Base-by-base conservation (phyloP, 768 basidiomycete species). In the Russula emetica region DNA sequence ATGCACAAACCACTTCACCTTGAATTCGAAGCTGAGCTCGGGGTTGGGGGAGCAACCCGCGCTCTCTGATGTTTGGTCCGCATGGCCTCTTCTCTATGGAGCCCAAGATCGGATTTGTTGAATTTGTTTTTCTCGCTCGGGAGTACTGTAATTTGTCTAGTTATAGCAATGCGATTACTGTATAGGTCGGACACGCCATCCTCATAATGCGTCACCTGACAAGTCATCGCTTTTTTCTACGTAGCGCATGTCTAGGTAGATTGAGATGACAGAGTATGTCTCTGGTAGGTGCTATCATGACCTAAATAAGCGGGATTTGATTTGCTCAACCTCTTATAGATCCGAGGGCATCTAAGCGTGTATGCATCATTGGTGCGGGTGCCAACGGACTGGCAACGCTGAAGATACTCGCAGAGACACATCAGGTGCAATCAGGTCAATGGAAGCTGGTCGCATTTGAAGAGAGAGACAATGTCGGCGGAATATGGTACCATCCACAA, bases 301-400 rank as follows among this genome's bases (percentile, higher is more conserved):
- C 16, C 1, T 44, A 28, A 5, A 10, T 45, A n/a, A 3, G 30
- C 13, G 36, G 16, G 10, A n/a, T n/a, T n/a, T n/a, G n/a, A 26
- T 44, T 54, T 30, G n/a, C 52, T 63, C 30, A 32, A 1, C 11
- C 22, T 6, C 6, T 24, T 26, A 34, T 40, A 66, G 66, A 47
- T 32, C 24, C 63, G 30, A 24, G 8, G 13, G 60, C 26, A 20
- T 7, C 64, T 5, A 77, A 76, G 58, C 74, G 74, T 18, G 87
- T 92, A 61, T 85, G 86, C 61, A 77, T 93, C 53, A 82, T 93
- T 47, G 92, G 92, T 5, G 88, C 82, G 20, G 92, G 92, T 14
- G 79, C 90, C n/a, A 79, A 80, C 20, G 92, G 92, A 8, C 79
- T 94, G 0, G 87, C 84, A 26, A 79, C 83, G 6, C 79, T 93